Conservation (phyloP, 495 filamentous ascomycete genomes). For the Patellaria atrata region DNA sequence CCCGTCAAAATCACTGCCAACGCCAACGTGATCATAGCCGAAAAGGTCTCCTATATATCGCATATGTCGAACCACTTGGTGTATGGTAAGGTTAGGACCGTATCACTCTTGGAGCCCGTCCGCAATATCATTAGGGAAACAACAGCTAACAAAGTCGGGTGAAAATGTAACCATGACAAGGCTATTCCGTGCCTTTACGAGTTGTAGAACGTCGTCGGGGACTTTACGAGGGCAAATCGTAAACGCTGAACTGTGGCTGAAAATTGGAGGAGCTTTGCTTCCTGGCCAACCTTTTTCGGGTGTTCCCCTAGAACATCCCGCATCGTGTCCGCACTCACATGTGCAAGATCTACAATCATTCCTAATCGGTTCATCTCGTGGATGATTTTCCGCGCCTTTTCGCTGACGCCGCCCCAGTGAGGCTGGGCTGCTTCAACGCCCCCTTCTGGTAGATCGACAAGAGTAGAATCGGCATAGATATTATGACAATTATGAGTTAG, state of each 20-base stretch:
- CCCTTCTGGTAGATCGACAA: not conserved
- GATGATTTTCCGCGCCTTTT: constrained; percentile 4
- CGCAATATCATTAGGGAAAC: constrained; percentile 13
- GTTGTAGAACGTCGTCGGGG: constrained; percentile 41
- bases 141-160: constrained; percentile 28
- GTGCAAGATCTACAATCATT: constrained; percentile 14
- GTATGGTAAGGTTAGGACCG: not conserved
- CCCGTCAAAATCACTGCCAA: constrained; percentile 53
- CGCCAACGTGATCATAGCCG: constrained; percentile 47
- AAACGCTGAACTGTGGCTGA: constrained; percentile 42
- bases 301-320: constrained; percentile 37
- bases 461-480: constrained; percentile 5
- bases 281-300: constrained; percentile 31
- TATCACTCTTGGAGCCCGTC: not conserved
- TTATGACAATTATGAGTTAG: constrained; percentile 10
- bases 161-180: constrained; percentile 47
- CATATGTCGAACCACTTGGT: constrained; percentile 37
- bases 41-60: constrained; percentile 38
- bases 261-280: constrained; percentile 40
- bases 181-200: constrained; percentile 39
- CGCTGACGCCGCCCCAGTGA: constrained; percentile 2
- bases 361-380: constrained; percentile 16
- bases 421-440: too few relatives aligned
- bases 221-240: constrained; percentile 44
- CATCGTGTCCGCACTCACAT: constrained; percentile 40